A percentile compares a stretch with the other conserved stretches of the same genome.
These are phyloP conservation scores for Anisodus acutangulus DNA, from an alignment of 257 asterid species.

Conservation along the genomic window DNA sequence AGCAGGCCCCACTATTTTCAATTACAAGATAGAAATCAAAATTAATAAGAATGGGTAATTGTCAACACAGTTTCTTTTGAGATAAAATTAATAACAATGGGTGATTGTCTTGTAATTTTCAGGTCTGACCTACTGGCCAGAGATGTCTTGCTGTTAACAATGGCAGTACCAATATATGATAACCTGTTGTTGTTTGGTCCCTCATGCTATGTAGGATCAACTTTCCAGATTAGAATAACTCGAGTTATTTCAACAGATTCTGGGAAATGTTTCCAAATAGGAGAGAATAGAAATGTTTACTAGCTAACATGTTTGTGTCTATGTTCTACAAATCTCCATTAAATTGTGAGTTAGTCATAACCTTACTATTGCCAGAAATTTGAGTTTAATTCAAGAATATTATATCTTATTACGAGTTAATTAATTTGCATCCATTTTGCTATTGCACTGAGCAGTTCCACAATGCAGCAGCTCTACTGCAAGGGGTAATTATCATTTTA, in stretches of 20 bases:
- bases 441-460: neutral
- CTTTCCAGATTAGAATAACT: neutral
- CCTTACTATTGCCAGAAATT: neutral
- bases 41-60: neutral
- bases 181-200: neutral
- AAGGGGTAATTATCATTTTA: no score
- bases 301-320: neutral
- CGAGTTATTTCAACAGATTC: neutral
- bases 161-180: neutral
- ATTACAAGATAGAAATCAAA: neutral
- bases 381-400: neutral
- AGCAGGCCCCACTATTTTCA: neutral
- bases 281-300: neutral
- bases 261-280: neutral
- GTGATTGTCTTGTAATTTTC: neutral
- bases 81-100: neutral
- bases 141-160: neutral
- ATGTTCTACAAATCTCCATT: neutral
- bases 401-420: neutral
- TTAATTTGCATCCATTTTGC: no score
- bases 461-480: neutral
- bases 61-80: neutral
- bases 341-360: neutral
- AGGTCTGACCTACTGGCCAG: neutral
- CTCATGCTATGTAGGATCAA: neutral